Conservation (phyloP, 2,329 filamentous ascomycete species). For the Neoarthrinium moseri region DNA sequence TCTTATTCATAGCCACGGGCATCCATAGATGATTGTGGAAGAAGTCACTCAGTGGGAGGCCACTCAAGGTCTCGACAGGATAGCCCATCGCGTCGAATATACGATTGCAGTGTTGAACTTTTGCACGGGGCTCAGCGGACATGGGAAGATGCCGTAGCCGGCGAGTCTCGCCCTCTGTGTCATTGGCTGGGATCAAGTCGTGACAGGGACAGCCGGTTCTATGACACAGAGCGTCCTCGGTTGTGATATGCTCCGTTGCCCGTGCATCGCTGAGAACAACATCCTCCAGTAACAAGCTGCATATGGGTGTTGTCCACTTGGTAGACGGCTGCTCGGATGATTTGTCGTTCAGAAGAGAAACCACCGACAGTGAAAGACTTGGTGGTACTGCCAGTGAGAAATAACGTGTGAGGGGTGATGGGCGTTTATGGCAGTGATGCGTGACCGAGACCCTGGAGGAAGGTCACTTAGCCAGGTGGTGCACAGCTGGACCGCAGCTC, state of each 20-base stretch:
- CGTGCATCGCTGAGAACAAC: slow-evolving; percentile 47
- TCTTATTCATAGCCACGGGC: slow-evolving; percentile 46
- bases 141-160: slow-evolving; percentile 41
- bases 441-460: slow-evolving; percentile 36
- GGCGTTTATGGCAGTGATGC: slow-evolving; percentile 30
- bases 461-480: slow-evolving; percentile 1
- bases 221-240: slow-evolving; percentile 55
- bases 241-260: slow-evolving; percentile 46
- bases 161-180: slow-evolving; percentile 35
- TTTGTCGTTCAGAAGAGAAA: slow-evolving; percentile 49
- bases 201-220: slow-evolving; percentile 48
- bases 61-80: slow-evolving; percentile 43
- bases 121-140: slow-evolving; percentile 32
- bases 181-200: slow-evolving; percentile 30
- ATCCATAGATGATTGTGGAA: slow-evolving; percentile 40
- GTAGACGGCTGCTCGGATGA: slow-evolving; percentile 36
- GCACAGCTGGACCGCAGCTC: neutral
- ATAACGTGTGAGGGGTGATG: slow-evolving; percentile 48
- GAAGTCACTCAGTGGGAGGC: slow-evolving; percentile 35
- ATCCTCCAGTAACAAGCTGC: slow-evolving; percentile 46
- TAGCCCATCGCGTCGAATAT: slow-evolving; percentile 46
- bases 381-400: slow-evolving; percentile 54
- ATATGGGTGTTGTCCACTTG: slow-evolving; percentile 47
- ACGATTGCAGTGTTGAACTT: slow-evolving; percentile 46
- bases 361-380: slow-evolving; percentile 52